Base-by-base conservation (phyloP, 2,329 filamentous ascomycete species). In the Hypoxylon sp. region DNA sequence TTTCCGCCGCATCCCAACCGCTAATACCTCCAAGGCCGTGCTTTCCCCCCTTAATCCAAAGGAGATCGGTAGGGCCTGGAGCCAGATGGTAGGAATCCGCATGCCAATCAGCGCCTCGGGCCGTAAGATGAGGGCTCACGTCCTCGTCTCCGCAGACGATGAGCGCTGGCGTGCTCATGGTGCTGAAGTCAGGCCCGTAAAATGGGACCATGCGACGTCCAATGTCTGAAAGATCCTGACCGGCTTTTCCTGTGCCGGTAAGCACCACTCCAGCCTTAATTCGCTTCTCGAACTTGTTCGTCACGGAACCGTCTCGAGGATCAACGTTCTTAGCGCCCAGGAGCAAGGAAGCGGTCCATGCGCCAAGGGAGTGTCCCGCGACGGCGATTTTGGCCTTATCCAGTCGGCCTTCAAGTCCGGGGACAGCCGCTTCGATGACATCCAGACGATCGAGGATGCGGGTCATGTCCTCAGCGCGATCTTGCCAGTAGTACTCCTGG, bases 121-220 rank as follows among this genome's bases (percentile, higher is more conserved):
- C 62, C 1, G 75, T 77, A 5, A 80, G 67, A 36, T 78, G 71
- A 11, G 77, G 70, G 26, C 71, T 71, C 12, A 72, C 70, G 32
- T 81, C 80, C 6, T 74, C 72, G 30, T 80, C 79, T n/a, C 80
- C 80, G 26, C 72, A 74, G 2, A 81, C 77, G 1, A 81, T 71
- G 1, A 82, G 74, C 2, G 79, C 61, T 1, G 78, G 78, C 4
- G 75, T 73, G 1, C 7, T 48, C 78, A 82, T 80, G 2, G 60
- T 61, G 26, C 69, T 61, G 60, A 80, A 81, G 54, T 75, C 76
- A 5, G 71, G 60, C 22, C 70, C 70, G 61, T 78, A 77, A 53
- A 78, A 77, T 1, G 77, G 75, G 3, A 78, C 38, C 61, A 77
- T 70, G 7, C 57, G 60, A 9, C 68, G 66, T 2, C 75, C 78